A percentile compares a stretch with the other conserved stretches of the same genome.
phyloP scores from a whole-genome alignment of 2,329 filamentous ascomycete genomes.

The Drechslera avenae region DNA sequence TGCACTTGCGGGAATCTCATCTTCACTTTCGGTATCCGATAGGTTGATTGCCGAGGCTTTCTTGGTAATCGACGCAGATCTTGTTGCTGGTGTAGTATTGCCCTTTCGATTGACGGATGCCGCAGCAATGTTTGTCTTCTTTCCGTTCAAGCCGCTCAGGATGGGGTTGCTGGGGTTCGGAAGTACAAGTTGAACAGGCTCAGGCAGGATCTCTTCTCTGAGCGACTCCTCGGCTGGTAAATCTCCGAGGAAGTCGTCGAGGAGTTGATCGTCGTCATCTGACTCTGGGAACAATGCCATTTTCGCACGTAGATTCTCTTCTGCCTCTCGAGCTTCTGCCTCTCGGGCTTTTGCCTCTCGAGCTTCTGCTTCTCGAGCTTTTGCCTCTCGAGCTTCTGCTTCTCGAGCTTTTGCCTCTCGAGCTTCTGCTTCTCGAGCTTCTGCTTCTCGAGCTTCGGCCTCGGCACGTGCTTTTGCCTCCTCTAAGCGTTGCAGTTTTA shows the following conservation, averaged over 20 bases:
- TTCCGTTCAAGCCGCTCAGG: slow-evolving; percentile 37
- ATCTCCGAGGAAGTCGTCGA: slow-evolving; percentile 37
- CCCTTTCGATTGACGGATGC: slow-evolving; percentile 27
- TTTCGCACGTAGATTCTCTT: slow-evolving; percentile 45
- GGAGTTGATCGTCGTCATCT: slow-evolving; percentile 30
- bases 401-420: slow-evolving; percentile 25
- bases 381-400: slow-evolving; percentile 35
- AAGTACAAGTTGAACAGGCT: slow-evolving; percentile 15
- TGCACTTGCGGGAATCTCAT: slow-evolving; percentile 40
- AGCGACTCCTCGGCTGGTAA: slow-evolving; percentile 26
- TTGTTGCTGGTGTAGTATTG: slow-evolving; percentile 16
- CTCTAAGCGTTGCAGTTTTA: slow-evolving; percentile 31
- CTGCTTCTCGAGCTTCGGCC: slow-evolving; percentile 35
- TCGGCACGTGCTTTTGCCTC: slow-evolving; percentile 25
- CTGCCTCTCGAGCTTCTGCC: slow-evolving; percentile 34
- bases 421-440: too few relatives aligned
- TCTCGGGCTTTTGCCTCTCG: slow-evolving; percentile 33
- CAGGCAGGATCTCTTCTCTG: slow-evolving; percentile 10
- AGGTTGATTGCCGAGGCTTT: slow-evolving; percentile 26
- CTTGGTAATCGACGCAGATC: slow-evolving; percentile 28
- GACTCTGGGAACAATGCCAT: slow-evolving; percentile 41
- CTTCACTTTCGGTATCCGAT: slow-evolving; percentile 39
- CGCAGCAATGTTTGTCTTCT: slow-evolving; percentile 45
- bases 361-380: slow-evolving; percentile 26
- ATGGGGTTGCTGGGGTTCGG: slow-evolving; percentile 35